Evolutionary conservation across 768 basidiomycete species (phyloP).

Genomic region (Dendrothele bispora): DNA sequence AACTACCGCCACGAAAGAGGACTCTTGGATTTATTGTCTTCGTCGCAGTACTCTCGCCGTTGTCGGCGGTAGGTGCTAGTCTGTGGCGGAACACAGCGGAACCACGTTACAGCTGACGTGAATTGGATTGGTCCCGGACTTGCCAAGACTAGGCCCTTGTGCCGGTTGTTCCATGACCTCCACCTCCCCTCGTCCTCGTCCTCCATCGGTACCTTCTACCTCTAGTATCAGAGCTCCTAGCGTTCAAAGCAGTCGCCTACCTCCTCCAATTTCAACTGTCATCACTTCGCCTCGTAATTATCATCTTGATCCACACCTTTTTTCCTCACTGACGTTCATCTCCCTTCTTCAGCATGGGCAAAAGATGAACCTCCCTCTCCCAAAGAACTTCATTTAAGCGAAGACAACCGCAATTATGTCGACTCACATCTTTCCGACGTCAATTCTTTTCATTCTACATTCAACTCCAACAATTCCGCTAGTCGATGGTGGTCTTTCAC

Average conservation of each 20-base stretch:
- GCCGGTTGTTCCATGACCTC: conserved; percentile 29
- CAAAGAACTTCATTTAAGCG: conserved; percentile 37
- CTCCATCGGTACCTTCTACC: conserved; percentile 34
- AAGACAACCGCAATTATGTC: conserved; percentile 28
- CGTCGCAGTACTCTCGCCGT: no score
- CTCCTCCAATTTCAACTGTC: conserved; percentile 53
- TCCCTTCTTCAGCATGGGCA: conserved; percentile 65
- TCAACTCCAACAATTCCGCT: conserved; percentile 24
- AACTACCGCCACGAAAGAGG: no score
- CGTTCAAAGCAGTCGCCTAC: conserved; percentile 33
- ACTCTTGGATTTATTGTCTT: no score
- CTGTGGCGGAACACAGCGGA: no score
- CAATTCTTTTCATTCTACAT: conserved; percentile 51
- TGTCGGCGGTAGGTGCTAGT: no score
- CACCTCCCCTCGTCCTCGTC: conserved; percentile 30
- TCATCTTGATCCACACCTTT: background rate
- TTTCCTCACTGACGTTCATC: conserved; percentile 1
- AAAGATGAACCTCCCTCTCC: conserved; percentile 82
- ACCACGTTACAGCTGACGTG: no score
- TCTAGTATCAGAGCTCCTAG: conserved; percentile 34
- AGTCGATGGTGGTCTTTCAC: conserved; percentile 80
- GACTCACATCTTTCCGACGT: conserved; percentile 49
- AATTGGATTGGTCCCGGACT: no score
- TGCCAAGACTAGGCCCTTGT: no score
- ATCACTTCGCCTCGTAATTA: conserved; percentile 71